A percentile compares a stretch with the other conserved stretches of the same genome.
Conservation (phyloP, 345 rosid genomes). For the Passiflora organensis region DNA sequence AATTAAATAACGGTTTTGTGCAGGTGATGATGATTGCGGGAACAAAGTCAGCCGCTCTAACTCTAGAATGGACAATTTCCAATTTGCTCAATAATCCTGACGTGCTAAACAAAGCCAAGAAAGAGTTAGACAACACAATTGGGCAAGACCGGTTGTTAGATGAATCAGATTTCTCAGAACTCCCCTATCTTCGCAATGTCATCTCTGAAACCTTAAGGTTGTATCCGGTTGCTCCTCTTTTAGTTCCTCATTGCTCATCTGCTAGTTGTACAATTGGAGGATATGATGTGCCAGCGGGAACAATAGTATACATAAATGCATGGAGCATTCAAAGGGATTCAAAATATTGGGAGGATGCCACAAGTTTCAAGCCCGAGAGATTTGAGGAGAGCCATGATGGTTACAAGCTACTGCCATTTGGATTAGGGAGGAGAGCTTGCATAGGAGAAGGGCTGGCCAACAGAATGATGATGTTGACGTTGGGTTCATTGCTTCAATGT, state of each 20-base stretch:
- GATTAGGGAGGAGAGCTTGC: constrained; percentile 47
- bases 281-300: constrained; percentile 28
- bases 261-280: constrained; percentile 19
- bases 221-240: neutral
- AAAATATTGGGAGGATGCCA: constrained; percentile 37
- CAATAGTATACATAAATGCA: constrained; percentile 38
- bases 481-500: constrained; percentile 45
- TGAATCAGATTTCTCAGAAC: neutral
- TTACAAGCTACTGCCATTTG: constrained; percentile 40
- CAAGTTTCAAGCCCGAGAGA: constrained; percentile 32
- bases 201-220: neutral
- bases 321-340: constrained; percentile 56
- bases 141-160: constrained; percentile 27
- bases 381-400: constrained; percentile 24
- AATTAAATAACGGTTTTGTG: neutral
- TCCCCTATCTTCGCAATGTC: constrained; percentile 29
- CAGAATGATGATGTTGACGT: constrained; percentile 25
- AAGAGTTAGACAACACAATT: constrained; percentile 20
- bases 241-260: neutral
- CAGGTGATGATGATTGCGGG: constrained; percentile 31
- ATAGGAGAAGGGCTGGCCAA: constrained; percentile 48
- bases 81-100: constrained; percentile 40
- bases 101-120: constrained; percentile 20
- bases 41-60: constrained; percentile 38
- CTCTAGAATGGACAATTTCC: constrained; percentile 49